A percentile compares a stretch with the other conserved stretches of the same genome.
These are phyloP conservation scores for Talaromyces borbonicus DNA, from an alignment of 495 filamentous ascomycete genomes.

Conservation along the genomic window DNA sequence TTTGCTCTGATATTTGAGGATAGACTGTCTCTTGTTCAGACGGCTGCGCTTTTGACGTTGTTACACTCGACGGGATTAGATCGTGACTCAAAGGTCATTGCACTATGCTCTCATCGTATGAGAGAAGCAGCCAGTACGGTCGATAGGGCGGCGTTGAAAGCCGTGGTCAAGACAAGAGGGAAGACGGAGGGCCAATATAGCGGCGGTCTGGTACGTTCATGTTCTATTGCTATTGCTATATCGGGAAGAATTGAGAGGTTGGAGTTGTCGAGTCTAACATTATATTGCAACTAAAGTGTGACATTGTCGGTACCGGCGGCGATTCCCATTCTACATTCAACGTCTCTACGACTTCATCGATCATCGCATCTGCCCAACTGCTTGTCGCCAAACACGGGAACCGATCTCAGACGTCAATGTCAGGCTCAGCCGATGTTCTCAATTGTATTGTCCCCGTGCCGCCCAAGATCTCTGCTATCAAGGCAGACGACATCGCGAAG, in stretches of 20 bases:
- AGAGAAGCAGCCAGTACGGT: conserved; percentile 57
- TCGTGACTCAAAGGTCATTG: conserved; percentile 67
- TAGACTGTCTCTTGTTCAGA: conserved; percentile 71
- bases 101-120: conserved; percentile 61
- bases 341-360: conserved; percentile 87
- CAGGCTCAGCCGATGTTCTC: conserved; percentile 89
- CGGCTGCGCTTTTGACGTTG: conserved; percentile 72
- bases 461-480: conserved; percentile 64
- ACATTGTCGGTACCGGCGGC: conserved; percentile 96
- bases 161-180: conserved; percentile 45
- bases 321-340: conserved; percentile 98
- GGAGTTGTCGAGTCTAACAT: not conserved
- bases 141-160: conserved; percentile 46
- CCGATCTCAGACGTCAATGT: conserved; percentile 87
- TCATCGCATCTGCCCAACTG: conserved; percentile 75
- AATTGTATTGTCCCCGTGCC: conserved; percentile 55
- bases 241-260: too few species aligned
- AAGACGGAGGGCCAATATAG: conserved; percentile 58
- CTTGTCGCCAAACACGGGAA: conserved; percentile 93
- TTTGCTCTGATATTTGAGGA: conserved; percentile 85
- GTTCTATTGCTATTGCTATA: not conserved
- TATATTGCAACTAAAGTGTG: conserved; percentile 46
- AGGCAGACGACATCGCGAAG: conserved; percentile 51
- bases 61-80: conserved; percentile 82
- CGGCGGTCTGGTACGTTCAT: conserved; percentile 51